Evolutionary conservation across 2,329 filamentous ascomycete genomes (phyloP).

Genomic region (Phaeoacremonium minimum): DNA sequence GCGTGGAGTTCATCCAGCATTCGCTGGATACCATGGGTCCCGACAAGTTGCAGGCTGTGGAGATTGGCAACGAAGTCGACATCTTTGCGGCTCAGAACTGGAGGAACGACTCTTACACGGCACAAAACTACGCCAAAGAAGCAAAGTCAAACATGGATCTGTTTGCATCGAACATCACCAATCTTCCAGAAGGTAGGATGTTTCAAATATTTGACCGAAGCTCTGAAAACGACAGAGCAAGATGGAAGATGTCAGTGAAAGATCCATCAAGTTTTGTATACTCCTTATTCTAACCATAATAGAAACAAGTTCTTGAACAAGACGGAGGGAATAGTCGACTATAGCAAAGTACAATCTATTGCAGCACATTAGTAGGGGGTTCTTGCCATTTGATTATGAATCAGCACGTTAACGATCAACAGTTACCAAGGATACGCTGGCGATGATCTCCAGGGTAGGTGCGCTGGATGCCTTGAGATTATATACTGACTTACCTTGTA

Average conservation of each 20-base stretch:
- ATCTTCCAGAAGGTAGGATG: neutral
- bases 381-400: neutral
- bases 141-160: constrained; percentile 1
- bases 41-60: neutral
- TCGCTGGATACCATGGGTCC: constrained; percentile 1
- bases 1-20: neutral
- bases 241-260: neutral
- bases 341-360: neutral
- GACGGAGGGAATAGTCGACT: neutral
- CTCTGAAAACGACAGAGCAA: neutral
- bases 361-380: neutral
- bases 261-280: too few relatives aligned
- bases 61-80: neutral
- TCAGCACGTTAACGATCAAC: neutral
- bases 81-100: neutral
- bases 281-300: neutral
- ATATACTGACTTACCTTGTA: neutral
- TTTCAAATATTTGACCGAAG: neutral
- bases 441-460: neutral
- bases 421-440: neutral
- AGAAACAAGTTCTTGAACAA: neutral
- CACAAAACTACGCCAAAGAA: constrained; percentile 1
- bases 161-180: neutral
- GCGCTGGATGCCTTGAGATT: neutral
- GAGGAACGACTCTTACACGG: neutral